Conservation (phyloP, 1,284 basidiomycete genomes). For the Anthracocystis setariae region DNA sequence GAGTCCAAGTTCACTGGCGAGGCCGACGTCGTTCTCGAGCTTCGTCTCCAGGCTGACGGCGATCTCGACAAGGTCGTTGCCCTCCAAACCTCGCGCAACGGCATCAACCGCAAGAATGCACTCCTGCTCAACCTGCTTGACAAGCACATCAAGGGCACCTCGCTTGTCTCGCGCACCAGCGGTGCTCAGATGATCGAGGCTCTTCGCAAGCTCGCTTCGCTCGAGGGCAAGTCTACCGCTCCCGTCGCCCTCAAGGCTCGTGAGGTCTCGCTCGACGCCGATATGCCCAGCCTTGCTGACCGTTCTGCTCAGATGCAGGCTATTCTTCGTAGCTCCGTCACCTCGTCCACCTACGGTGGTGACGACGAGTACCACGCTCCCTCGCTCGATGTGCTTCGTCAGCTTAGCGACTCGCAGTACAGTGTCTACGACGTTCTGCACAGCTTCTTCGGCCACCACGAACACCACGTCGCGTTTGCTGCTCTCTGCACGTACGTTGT, state of each 20-base stretch:
- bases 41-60: slow-evolving; percentile 92
- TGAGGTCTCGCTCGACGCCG: slow-evolving; percentile 93
- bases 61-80: slow-evolving; percentile 87
- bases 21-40: slow-evolving; percentile 85
- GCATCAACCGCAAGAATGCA: slow-evolving; percentile 90
- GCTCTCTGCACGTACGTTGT: slow-evolving; percentile 96
- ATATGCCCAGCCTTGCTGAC: slow-evolving; percentile 97
- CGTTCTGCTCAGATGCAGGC: slow-evolving; percentile 92
- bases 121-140: slow-evolving; percentile 87
- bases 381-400: slow-evolving; percentile 84
- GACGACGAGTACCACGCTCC: slow-evolving; percentile 75
- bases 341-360: slow-evolving; percentile 82
- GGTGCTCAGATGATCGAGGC: slow-evolving; percentile 57
- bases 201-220: slow-evolving; percentile 74
- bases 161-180: slow-evolving; percentile 51
- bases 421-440: slow-evolving; percentile 97
- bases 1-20: slow-evolving; percentile 93
- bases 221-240: slow-evolving; percentile 72
- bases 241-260: slow-evolving; percentile 85
- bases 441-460: slow-evolving; percentile 85
- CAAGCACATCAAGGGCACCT: slow-evolving; percentile 68
- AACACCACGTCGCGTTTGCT: slow-evolving; percentile 80
- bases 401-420: slow-evolving; percentile 94
- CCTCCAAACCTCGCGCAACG: slow-evolving; percentile 92
- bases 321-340: slow-evolving; percentile 87